phyloP scores from a whole-genome alignment of 257 asterid genomes.

The Striga asiatica region DNA sequence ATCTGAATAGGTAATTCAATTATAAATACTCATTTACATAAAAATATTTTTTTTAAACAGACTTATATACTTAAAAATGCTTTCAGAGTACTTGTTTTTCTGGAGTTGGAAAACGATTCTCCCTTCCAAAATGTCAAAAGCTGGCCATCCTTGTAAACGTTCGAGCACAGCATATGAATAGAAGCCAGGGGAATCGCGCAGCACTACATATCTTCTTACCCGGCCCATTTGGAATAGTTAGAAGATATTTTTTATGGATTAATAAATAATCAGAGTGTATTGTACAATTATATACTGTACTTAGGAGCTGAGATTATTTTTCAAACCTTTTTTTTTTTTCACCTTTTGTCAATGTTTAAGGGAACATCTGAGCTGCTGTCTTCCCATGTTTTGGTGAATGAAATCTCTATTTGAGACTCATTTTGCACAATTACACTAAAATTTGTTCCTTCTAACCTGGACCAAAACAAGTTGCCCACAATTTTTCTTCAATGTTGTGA shows the following conservation, averaged over 20 bases:
- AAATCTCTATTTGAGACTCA: conserved; percentile 38
- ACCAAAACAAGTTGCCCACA: not conserved
- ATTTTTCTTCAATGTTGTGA: no score
- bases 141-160: conserved; percentile 33
- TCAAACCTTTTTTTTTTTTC: not conserved
- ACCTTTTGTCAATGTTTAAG: conserved; percentile 49
- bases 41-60: not conserved
- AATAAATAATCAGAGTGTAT: not conserved
- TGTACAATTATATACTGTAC: not conserved
- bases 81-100: conserved; percentile 18
- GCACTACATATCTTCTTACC: conserved; percentile 22
- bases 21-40: not conserved
- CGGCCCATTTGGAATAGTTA: no score
- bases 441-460: conserved; percentile 37
- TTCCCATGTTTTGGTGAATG: conserved; percentile 39
- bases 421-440: conserved; percentile 24
- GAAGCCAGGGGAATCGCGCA: conserved; percentile 34
- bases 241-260: not conserved
- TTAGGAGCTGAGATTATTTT: not conserved
- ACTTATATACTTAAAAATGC: not conserved
- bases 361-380: conserved; percentile 21
- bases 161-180: conserved; percentile 33
- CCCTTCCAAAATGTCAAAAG: conserved; percentile 21
- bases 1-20: conserved; percentile 22
- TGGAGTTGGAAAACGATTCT: conserved; percentile 36